Evolutionary conservation across 1,284 basidiomycete genomes (phyloP), one percentile per base, ranked within the genome.

Genomic region (Cutaneotrichosporon cavernicola): DNA sequence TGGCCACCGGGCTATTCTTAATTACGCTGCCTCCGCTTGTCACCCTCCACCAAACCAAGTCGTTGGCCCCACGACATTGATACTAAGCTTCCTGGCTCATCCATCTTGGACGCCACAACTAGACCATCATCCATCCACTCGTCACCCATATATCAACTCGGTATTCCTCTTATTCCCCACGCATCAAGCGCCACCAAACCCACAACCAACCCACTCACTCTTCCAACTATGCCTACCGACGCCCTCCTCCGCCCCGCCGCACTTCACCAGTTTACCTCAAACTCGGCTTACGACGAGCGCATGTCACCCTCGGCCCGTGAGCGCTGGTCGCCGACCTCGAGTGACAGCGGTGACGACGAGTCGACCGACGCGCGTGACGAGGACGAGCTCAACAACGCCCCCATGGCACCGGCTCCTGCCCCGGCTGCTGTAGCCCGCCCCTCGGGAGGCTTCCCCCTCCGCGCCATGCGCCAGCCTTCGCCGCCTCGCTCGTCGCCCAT

Each of bases 141-240:
- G 30, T 21, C 21, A 40, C 21, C 22, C 30, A 34, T 52, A 38
- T 46, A 55, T 40, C 32, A 43, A 31, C 2, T 18, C 22, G 5
- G 18, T 40, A 55, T 46, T 22, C 21, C 38, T 36, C 51, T 59
- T 22, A 36, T 55, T 36, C 32, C n/a, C 51, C 58, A 36, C 62
- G 31, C 55, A 38, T 52, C 18, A n/a, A 22, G 21, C 46, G 13
- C 47, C 11, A 38, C 58, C 21, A 38, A 5, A 32, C 38, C 47
- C 58, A 46, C 56, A 10, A 8, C 43, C 7, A 14, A 38, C 40
- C 26, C 56, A 58, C 56, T 21, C 5, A n/a, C 4, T 30, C 26
- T 50, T 59, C 53, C 53, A 46, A 31, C 40, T 18, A 67, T 67
- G 65, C 65, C 65, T 18, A 60, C 63, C 47, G 63, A 60, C 63